Percentiles rank a stretch among this genome's conserved stretches.
phyloP scores from a whole-genome alignment of 2,329 filamentous ascomycete species.

The Sporothrix brunneoviolacea region DNA sequence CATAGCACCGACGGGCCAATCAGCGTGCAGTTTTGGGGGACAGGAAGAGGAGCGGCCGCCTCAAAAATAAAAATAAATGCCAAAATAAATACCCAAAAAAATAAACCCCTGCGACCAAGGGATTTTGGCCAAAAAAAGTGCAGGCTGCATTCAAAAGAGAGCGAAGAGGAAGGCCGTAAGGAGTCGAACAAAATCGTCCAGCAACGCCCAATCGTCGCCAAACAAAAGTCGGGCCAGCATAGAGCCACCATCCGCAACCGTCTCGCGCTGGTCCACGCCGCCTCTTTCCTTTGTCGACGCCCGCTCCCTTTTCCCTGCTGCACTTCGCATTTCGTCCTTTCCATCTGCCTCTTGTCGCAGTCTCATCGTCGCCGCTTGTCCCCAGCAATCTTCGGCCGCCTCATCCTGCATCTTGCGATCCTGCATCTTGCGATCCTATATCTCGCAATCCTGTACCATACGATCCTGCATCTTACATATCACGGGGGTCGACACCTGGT shows the following conservation, averaged over 20 bases:
- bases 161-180: not conserved
- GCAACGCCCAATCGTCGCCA: conserved; percentile 15
- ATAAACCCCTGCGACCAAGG: conserved; percentile 2
- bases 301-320: not conserved
- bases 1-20: conserved; percentile 4
- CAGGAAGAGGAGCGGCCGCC: conserved; percentile 8
- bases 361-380: conserved; percentile 2
- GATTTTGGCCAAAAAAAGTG: conserved; percentile 8
- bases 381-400: not conserved
- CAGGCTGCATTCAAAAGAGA: conserved; percentile 12
- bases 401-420: too few species aligned
- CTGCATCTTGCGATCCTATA: too few species aligned
- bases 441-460: too few species aligned
- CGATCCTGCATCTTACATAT: too few species aligned
- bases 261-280: not conserved
- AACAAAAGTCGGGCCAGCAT: conserved; percentile 2
- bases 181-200: conserved; percentile 9
- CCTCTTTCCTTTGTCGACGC: conserved; percentile 9
- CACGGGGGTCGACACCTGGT: too few species aligned
- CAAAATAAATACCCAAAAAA: conserved; percentile 14
- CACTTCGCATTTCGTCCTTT: not conserved
- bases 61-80: conserved; percentile 12
- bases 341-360: conserved; percentile 2
- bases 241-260: too few species aligned
- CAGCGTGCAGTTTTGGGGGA: not conserved